Evolutionary conservation across 805 yeast genomes (phyloP), one percentile per base, ranked within the genome.

Genomic region (Candida berthetii): DNA sequence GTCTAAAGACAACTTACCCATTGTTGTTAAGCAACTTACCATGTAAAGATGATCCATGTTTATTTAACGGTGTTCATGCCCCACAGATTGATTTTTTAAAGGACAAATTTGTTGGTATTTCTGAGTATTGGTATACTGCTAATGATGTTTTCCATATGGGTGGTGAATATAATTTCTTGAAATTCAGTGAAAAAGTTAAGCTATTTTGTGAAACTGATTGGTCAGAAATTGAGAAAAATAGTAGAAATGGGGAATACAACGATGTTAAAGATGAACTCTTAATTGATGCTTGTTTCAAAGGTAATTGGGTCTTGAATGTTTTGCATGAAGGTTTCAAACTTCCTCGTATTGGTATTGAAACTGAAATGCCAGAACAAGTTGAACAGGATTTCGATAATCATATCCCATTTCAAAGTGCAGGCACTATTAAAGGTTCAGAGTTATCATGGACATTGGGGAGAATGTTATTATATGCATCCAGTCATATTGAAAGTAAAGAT

Each of bases 81-180:
- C 99, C 99, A 4, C 76, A 72, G 25, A 78, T 93, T 46, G 88
- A 90, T 63, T 88, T 87, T 55, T 71, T 73, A 13, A 71, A 71
- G 38, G 95, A 88, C 53, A 84, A 79, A 53, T 90, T 93, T 62
- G 84, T 93, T 24, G 99, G 99, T 0, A 82, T 91, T 18, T 86
- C 96, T 7, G 99, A 93, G 62, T 93, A 88, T 65, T 93, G 98
- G 97, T 91, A 93, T 58, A 88, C 97, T 1, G 90, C 96, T 3
- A 85, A 89, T 54, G 98, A 91, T 56, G 77, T 91, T 4, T 90
- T 90, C 59, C 78, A 82, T 32, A 73, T 88, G 66, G 91, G 95
- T 3, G 98, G 97, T 13, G 87, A 80, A 42, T 90, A 90, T 59
- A 86, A 86, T 54, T 91, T 80, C 56, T 70, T 74, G 31, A 66